Evolutionary conservation across 305 asterid genomes (phyloP).

Genomic region (Fraxinus greggii): DNA sequence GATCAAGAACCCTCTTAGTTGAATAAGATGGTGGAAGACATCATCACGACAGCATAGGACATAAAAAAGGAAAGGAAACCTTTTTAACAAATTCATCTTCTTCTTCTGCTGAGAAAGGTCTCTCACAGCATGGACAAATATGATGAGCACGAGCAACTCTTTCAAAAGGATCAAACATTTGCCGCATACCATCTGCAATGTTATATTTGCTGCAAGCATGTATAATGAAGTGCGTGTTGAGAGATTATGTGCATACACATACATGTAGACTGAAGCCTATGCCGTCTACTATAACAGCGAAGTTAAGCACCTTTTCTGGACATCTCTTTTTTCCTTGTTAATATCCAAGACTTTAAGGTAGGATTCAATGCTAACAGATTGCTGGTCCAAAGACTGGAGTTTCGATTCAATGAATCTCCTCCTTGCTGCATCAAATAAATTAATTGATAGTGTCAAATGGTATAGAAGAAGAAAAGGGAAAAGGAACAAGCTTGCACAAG

Average conservation of each 20-base stretch:
- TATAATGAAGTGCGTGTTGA: slow-evolving; percentile 6
- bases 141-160: slow-evolving; percentile 82
- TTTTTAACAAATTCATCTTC: slow-evolving; percentile 88
- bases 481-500: slow-evolving; percentile 7
- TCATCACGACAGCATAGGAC: slow-evolving; percentile 12
- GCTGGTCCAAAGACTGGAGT: slow-evolving; percentile 69
- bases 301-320: slow-evolving; percentile 57
- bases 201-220: slow-evolving; percentile 54
- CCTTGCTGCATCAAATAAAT: slow-evolving; percentile 60
- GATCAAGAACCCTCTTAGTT: slow-evolving; percentile 13
- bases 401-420: slow-evolving; percentile 71
- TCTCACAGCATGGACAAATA: slow-evolving; percentile 88
- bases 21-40: slow-evolving; percentile 16
- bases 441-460: not conserved
- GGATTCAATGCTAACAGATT: slow-evolving; percentile 59
- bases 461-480: not conserved
- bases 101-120: slow-evolving; percentile 82
- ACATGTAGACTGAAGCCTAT: not conserved
- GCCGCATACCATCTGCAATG: slow-evolving; percentile 63
- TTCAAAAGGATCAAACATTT: slow-evolving; percentile 76
- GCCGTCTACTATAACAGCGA: slow-evolving; percentile 1
- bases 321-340: slow-evolving; percentile 66
- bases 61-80: slow-evolving; percentile 38
- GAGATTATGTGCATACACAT: not conserved
- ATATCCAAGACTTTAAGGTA: slow-evolving; percentile 59